A percentile compares a stretch with the other conserved stretches of the same genome.
These are phyloP conservation scores for Canna indica DNA, from an alignment of 176 grass and related monocot species.

Conservation along the genomic window DNA sequence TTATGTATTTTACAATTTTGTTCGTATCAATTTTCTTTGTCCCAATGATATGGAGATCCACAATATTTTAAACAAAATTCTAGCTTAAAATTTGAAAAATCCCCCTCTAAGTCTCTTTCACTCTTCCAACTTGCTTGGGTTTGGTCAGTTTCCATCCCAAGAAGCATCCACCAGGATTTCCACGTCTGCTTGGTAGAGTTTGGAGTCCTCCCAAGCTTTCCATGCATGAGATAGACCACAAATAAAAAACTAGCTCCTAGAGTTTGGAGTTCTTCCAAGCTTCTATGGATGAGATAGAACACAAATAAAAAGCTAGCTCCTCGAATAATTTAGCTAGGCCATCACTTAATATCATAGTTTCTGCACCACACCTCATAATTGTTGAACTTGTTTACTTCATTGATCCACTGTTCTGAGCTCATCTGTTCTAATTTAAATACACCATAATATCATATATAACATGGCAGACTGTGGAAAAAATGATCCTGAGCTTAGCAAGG, in stretches of 20 bases:
- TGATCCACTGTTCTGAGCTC: not conserved
- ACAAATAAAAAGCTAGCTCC: not conserved
- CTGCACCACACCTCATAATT: no score
- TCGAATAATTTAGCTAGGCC: not conserved
- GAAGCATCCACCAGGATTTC: not conserved
- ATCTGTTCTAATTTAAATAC: no score
- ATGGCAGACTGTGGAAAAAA: conserved; percentile 71
- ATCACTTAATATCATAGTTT: no score
- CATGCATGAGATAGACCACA: no score
- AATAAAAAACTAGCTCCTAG: not conserved
- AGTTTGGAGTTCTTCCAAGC: not conserved
- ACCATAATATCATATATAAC: conserved; percentile 2
- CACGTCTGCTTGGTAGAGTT: not conserved
- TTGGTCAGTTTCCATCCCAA: not conserved
- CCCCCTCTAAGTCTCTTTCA: not conserved
- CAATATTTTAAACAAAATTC: not conserved
- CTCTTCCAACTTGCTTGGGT: not conserved
- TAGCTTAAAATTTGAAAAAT: not conserved
- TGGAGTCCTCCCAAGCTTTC: not conserved
- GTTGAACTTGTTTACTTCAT: not conserved
- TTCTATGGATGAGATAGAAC: no score
- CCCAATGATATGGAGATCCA: not conserved
- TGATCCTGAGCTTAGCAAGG: conserved; percentile 69
- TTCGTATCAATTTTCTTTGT: not conserved
- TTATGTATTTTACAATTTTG: not conserved